phyloP scores from a whole-genome alignment of 495 filamentous ascomycete genomes.

The Cairneyella variabilis region DNA sequence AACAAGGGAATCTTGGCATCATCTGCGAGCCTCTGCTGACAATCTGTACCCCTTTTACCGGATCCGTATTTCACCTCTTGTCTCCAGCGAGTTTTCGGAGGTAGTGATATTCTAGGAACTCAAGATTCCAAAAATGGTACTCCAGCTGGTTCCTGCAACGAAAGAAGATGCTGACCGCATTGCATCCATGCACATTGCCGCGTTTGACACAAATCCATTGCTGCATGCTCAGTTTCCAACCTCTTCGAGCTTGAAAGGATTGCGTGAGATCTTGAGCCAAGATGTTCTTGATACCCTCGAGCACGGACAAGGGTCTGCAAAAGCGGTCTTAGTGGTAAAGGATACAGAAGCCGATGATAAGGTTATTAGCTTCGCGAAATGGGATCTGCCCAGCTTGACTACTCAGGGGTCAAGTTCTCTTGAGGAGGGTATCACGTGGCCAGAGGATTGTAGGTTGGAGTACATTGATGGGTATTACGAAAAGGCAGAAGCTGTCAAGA shows the following conservation, averaged over 20 bases:
- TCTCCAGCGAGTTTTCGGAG: too few relatives aligned
- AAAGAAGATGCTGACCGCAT: constrained; percentile 35
- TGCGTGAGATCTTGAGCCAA: constrained; percentile 24
- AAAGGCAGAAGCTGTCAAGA: constrained; percentile 30
- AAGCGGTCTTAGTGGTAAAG: constrained; percentile 32
- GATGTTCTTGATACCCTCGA: constrained; percentile 27
- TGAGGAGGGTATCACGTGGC: constrained; percentile 31
- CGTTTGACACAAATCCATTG: constrained; percentile 38
- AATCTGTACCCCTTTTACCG: too few relatives aligned
- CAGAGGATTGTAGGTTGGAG: constrained; percentile 27
- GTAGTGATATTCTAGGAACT: background rate
- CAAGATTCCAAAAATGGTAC: constrained; percentile 10
- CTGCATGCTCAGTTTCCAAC: constrained; percentile 42
- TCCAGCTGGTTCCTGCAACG: constrained; percentile 10
- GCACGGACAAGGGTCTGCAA: constrained; percentile 11
- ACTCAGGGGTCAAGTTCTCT: constrained; percentile 12
- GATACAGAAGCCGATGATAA: constrained; percentile 21
- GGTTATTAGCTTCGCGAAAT: constrained; percentile 37
- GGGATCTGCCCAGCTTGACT: constrained; percentile 30
- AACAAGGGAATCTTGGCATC: too few relatives aligned
- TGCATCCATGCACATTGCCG: constrained; percentile 37
- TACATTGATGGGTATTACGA: constrained; percentile 32
- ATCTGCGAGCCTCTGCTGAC: background rate
- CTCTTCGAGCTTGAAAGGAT: constrained; percentile 21
- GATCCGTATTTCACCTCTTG: too few relatives aligned